Conservation (phyloP, 495 filamentous ascomycete genomes). For the Penicillium desertorum region DNA sequence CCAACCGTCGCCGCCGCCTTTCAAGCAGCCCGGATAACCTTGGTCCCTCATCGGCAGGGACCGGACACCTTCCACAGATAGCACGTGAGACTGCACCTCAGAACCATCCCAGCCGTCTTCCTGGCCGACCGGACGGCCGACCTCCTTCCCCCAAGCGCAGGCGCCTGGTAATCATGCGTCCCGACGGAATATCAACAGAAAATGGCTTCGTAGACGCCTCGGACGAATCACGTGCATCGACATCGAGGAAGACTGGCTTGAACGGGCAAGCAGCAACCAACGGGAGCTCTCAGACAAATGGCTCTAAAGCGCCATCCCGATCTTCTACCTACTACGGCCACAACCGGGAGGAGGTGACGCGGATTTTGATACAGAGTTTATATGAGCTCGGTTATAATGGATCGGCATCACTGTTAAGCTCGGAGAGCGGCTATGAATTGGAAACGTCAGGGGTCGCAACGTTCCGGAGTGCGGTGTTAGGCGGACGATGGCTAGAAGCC, state of each 20-base stretch:
- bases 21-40: conserved; percentile 31
- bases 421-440: conserved; percentile 85
- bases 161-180: conserved; percentile 62
- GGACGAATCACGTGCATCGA: conserved; percentile 42
- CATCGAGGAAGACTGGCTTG: conserved; percentile 44
- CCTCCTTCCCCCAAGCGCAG: conserved; percentile 58
- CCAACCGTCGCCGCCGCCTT: conserved; percentile 32
- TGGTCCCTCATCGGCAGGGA: conserved; percentile 20
- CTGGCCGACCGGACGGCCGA: conserved; percentile 38
- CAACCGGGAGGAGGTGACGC: conserved; percentile 88
- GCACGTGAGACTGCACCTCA: conserved; percentile 33
- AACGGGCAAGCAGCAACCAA: conserved; percentile 54
- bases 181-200: conserved; percentile 51
- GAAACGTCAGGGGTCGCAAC: conserved; percentile 82
- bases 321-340: conserved; percentile 68
- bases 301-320: conserved; percentile 39
- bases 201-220: conserved; percentile 51
- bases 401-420: conserved; percentile 69
- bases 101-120: conserved; percentile 24
- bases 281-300: conserved; percentile 49
- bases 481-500: conserved; percentile 80
- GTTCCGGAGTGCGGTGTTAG: conserved; percentile 77
- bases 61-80: conserved; percentile 23
- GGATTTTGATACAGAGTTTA: conserved; percentile 89
- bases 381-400: conserved; percentile 80